Base-by-base conservation (phyloP, 192 early-diverging fungal genomes). In the Coemansia sp. region DNA sequence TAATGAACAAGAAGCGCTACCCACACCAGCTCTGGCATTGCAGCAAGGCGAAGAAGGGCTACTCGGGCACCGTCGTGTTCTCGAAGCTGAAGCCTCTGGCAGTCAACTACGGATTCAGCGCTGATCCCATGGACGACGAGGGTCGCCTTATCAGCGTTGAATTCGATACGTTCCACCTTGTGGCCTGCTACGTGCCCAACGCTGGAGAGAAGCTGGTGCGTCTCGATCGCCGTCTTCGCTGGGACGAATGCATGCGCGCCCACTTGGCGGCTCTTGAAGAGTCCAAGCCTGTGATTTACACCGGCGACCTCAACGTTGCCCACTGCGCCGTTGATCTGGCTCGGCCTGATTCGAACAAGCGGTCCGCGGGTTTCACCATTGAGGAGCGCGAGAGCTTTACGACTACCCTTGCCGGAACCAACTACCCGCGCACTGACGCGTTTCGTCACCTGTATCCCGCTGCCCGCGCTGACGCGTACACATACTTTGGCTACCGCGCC, bases 301-400 rank as follows among this genome's bases (percentile, higher is more conserved):
- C 87, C 0, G 93, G 91, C 28, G 92, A 95, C 75, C 69, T 95
- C 50, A 94, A 95, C 73, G 94, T 95, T 18, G 91, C 92, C 0
- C 93, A 93, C 62, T 82, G 82, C 60, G 82, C 82, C 50, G 73
- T 88, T 30, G 94, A 95, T 71, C 69, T 95, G 54, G 82, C 90
- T 2, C 78, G 84, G 26, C 94, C 94, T 0, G 68, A 85, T 22
- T 84, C 87, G 14, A 95, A 95, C 82, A 84, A 79, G 80, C 65
- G 88, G 63, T 85, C 89, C 14, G 84, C 93, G 1, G 93, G 94
- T 23, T 95, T 92, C 67, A 94, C 93, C 4, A 67, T 82, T 28
- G 89, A 93, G 69, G 94, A 95, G 79, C 85, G 93, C 52, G 69
- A 68, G 7, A 89, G 86, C 18, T 93, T 95, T 30, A 73, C 83